Base-by-base conservation (phyloP, 2,329 filamentous ascomycete species). In the Drechslerella dactyloides region DNA sequence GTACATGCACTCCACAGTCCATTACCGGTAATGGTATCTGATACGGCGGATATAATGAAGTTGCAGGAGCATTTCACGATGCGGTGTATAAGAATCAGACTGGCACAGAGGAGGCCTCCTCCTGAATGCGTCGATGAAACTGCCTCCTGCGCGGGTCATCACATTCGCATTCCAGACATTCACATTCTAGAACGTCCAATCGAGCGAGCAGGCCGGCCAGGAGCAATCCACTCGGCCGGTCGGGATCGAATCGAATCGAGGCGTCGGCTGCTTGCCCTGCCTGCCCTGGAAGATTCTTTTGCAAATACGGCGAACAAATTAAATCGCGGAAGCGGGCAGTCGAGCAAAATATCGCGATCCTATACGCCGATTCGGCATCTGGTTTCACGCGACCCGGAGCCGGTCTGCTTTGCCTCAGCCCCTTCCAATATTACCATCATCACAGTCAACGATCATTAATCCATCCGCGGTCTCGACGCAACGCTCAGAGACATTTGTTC, bases 331-430 rank as follows among this genome's bases (percentile, higher is more conserved):
- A 50, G 27, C 37, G 51, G 50, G 37, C 54, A 50, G 37, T 24
- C 1, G 4, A 52, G 21, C 54, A 51, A 59, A 56, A 64, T 55
- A 55, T 56, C 66, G 66, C 66, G 48, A 48, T 70, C 64, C 46
- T 56, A 64, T 70, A 64, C 66, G 66, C 66, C 66, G 66, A 70
- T 70, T 70, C 66, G 66, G 66, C 65, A 69, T 62, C 57, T 69
- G 60, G 50, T 53, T 48, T 23, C 24, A 35, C 40, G 53, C 17
- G 15, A 6, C 44, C 7, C 7, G 44, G 7, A 17, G n/a, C n/a
- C n/a, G n/a, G n/a, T n/a, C n/a, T 33, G 27, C 27, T 33, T 33
- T 33, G 27, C 27, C 27, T 23, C 46, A 48, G 19, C 46, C 46
- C 23, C 46, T 58, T 48, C 40, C 27, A 33, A 8, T 33, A 33